Evolutionary conservation across 1,139 yeast species (phyloP), one percentile per base, ranked within the genome.

Genomic region (Pichia sp.): DNA sequence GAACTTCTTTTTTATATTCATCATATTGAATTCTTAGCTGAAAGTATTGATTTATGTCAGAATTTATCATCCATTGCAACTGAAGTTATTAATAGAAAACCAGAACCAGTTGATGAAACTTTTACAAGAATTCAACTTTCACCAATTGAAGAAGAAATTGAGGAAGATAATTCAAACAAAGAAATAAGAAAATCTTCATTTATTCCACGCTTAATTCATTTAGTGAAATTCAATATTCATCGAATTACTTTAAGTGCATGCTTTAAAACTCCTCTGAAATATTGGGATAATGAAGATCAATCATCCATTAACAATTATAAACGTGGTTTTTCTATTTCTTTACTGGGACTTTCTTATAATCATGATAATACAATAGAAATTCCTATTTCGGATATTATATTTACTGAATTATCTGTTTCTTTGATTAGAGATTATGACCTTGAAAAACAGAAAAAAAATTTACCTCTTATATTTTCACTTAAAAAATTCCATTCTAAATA

Each of bases 251-350:
- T 57, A 16, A 40, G 50, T 6, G 41, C 59, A 3, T 55, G 61
- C 32, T 60, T 58, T 32, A 25, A 33, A 14, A 56, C 49, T 35
- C 62, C 62, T 4, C 50, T 59, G 5, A 48, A 49, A 30, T 57
- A 49, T 38, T 59, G 51, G 43, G 50, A 49, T 34, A 54, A 53
- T 5, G 46, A 45, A n/a, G 61, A 55, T 38, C 60, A 57, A 40
- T 38, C 57, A 1, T 50, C 48, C 13, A 26, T 59, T 39, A 57
- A 57, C 35, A 46, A 38, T 3, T 57, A 33, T 37, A 45, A 54
- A 23, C 50, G 62, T 38, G 62, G 62, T 24, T 26, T 54, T 31
- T 39, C 47, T 4, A 6, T 55, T 11, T 40, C 34, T 39, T 8
- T 31, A 5, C 1, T 31, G 35, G 21, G 38, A 19, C 27, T 47